phyloP scores from a whole-genome alignment of 148 eudicot genomes.

The Tetragonia tetragonoides region DNA sequence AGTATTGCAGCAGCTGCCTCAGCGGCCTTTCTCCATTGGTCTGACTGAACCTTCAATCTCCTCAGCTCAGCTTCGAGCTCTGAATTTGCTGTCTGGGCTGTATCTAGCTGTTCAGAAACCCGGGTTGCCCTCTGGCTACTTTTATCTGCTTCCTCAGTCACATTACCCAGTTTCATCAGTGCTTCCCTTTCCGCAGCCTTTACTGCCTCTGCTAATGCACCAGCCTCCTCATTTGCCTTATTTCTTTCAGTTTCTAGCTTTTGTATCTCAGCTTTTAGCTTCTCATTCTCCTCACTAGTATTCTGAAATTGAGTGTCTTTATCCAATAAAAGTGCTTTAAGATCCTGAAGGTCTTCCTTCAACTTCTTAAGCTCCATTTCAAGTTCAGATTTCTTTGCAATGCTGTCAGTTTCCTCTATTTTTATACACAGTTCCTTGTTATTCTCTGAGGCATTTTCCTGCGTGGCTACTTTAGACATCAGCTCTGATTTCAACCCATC shows the following conservation, averaged over 20 bases:
- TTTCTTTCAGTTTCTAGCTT: conserved; percentile 40
- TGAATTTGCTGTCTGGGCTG: conserved; percentile 56
- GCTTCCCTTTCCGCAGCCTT: conserved; percentile 67
- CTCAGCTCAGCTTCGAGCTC: conserved; percentile 76
- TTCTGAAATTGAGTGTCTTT: conserved; percentile 51
- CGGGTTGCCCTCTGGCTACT: conserved; percentile 43
- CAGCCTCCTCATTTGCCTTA: conserved; percentile 38
- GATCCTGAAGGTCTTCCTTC: conserved; percentile 41
- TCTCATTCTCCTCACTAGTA: conserved; percentile 53
- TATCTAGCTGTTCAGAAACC: conserved; percentile 63
- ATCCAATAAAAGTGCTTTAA: conserved; percentile 38
- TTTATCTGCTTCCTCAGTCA: conserved; percentile 73
- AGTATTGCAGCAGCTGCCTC: conserved; percentile 96
- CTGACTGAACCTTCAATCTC: conserved; percentile 76
- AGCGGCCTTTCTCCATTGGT: conserved; percentile 93
- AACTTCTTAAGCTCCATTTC: conserved; percentile 42
- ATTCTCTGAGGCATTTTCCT: conserved; percentile 34
- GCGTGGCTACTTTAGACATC: conserved; percentile 34
- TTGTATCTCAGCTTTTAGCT: conserved; percentile 47
- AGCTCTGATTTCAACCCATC: conserved; percentile 51
- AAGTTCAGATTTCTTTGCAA: conserved; percentile 29
- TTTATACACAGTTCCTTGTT: conserved; percentile 29
- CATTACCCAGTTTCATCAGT: conserved; percentile 51
- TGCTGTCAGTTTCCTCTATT: conserved; percentile 26
- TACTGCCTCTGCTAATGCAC: conserved; percentile 50